Conservation (phyloP, 2,329 filamentous ascomycete genomes). For the Colletotrichum cuscutae region DNA sequence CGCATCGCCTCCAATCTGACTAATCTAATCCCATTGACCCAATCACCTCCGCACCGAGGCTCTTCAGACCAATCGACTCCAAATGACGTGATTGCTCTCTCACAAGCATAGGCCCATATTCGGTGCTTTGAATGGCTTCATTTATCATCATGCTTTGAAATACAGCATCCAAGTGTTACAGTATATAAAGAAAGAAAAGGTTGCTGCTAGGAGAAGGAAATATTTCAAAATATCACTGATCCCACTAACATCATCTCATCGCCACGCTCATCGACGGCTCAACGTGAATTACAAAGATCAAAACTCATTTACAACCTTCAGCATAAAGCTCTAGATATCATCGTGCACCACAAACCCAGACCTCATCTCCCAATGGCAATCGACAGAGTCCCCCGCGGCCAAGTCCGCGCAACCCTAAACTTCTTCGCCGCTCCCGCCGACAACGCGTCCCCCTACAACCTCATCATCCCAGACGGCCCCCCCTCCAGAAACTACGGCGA, state of each 20-base stretch:
- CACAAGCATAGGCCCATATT: conserved; percentile 12
- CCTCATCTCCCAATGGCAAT: conserved; percentile 47
- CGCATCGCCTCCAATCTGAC: conserved; percentile 2
- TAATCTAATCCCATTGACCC: not conserved
- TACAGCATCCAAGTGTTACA: not conserved
- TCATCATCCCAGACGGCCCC: conserved; percentile 72
- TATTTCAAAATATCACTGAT: not conserved
- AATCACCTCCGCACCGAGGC: conserved; percentile 6
- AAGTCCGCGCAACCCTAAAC: conserved; percentile 70
- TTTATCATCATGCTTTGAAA: conserved; percentile 31
- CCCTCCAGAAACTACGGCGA: conserved; percentile 74
- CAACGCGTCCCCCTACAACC: conserved; percentile 70
- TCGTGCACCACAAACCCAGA: conserved; percentile 9
- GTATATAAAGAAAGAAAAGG: not conserved
- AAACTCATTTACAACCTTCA: not conserved
- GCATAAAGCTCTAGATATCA: not conserved
- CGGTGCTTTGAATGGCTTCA: conserved; percentile 18
- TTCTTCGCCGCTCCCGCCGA: conserved; percentile 73
- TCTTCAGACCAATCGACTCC: conserved; percentile 8
- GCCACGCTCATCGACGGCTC: too few species aligned
- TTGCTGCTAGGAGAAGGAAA: too few species aligned
- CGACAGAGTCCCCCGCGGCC: conserved; percentile 63
- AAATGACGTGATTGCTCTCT: conserved; percentile 31
- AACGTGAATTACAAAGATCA: not conserved
- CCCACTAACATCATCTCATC: not conserved